Evolutionary conservation across 129 eudicot genomes (phyloP).

Genomic region (Rutidosis leptorrhynchoides): DNA sequence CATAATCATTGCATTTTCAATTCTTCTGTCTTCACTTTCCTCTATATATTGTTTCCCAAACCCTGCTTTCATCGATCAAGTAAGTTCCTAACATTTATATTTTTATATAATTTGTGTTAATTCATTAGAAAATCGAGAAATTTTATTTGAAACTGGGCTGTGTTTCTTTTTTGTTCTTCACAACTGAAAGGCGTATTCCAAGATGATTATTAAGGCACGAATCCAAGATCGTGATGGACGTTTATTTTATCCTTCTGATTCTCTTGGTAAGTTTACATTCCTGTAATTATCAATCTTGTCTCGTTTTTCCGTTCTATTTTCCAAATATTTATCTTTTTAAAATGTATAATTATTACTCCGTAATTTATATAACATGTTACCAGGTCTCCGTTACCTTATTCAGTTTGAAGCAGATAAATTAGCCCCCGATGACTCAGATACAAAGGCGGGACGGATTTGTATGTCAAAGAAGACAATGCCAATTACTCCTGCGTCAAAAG

Average conservation of each 20-base stretch:
- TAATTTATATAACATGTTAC: neutral
- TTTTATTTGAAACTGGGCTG: neutral
- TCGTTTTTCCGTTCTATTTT: neutral
- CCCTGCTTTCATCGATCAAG: constrained; percentile 17
- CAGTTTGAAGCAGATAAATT: neutral
- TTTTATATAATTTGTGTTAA: neutral
- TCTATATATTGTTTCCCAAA: constrained; percentile 6
- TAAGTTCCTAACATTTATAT: constrained; percentile 18
- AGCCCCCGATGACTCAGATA: constrained; percentile 1
- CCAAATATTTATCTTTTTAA: neutral
- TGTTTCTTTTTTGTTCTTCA: neutral
- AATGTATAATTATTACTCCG: too few species aligned
- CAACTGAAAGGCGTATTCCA: constrained; percentile 10
- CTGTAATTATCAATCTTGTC: neutral
- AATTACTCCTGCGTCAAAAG: constrained; percentile 10
- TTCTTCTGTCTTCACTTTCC: constrained; percentile 11
- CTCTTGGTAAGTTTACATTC: constrained; percentile 16
- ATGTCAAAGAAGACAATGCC: constrained; percentile 10
- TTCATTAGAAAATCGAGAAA: neutral
- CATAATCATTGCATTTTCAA: neutral
- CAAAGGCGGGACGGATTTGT: constrained; percentile 19
- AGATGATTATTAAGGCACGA: constrained; percentile 2
- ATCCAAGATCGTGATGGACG: constrained; percentile 12
- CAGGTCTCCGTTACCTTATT: constrained; percentile 30
- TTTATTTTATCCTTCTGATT: constrained; percentile 8